Evolutionary conservation across 192 early-diverging fungal genomes (phyloP).

Genomic region (Coemansia guatemalensis): DNA sequence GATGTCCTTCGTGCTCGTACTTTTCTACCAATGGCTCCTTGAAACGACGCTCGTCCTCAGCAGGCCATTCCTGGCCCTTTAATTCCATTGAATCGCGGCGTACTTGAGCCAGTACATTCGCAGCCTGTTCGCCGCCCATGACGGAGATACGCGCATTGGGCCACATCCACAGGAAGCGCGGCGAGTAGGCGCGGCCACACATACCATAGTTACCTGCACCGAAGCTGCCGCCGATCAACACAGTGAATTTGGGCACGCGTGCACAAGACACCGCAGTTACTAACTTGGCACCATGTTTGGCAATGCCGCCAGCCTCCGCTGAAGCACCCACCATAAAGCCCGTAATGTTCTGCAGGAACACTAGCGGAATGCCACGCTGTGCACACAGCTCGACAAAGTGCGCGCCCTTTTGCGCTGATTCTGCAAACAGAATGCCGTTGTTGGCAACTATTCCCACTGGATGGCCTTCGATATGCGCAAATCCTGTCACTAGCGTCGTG

Average conservation of each 20-base stretch:
- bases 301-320: conserved; percentile 94
- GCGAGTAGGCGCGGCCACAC: conserved; percentile 92
- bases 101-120: conserved; percentile 87
- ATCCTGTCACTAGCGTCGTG: conserved; percentile 85
- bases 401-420: conserved; percentile 91
- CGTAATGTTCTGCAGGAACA: conserved; percentile 96
- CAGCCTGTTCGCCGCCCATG: conserved; percentile 97
- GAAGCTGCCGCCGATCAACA: conserved; percentile 74
- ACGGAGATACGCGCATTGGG: conserved; percentile 92
- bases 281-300: conserved; percentile 96
- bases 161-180: conserved; percentile 97
- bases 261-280: conserved; percentile 94
- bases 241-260: conserved; percentile 90
- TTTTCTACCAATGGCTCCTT: conserved; percentile 77
- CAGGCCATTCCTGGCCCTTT: conserved; percentile 73
- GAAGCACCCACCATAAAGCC: conserved; percentile 96
- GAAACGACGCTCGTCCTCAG: conserved; percentile 76
- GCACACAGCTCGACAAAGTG: conserved; percentile 93
- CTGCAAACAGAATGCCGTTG: conserved; percentile 94
- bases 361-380: conserved; percentile 83
- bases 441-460: conserved; percentile 95
- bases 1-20: conserved; percentile 94
- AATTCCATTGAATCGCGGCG: conserved; percentile 78
- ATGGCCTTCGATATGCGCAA: conserved; percentile 85
- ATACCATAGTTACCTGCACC: conserved; percentile 96